Percentiles rank a stretch among this genome's conserved stretches.
Evolutionary conservation across 2,329 filamentous ascomycete species (phyloP).

Genomic region (Tolypocladium album): DNA sequence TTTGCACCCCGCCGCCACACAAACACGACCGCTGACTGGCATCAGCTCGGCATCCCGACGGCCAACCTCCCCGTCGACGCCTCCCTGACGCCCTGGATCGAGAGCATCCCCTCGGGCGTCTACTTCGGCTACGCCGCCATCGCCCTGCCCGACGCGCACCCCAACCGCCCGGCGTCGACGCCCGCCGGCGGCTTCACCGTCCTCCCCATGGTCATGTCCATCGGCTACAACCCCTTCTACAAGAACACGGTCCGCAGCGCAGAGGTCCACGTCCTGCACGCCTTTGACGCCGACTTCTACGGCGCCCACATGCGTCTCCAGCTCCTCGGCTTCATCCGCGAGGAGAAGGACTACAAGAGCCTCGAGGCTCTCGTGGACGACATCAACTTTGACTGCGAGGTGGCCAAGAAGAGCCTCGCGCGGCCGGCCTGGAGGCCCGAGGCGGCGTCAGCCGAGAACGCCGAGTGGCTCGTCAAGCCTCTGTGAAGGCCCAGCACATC

Average conservation of each 20-base stretch:
- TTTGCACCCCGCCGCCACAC: neutral
- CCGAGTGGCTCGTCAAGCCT: constrained; percentile 26
- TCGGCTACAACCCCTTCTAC: constrained; percentile 97
- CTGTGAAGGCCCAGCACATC: constrained; percentile 3
- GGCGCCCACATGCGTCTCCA: constrained; percentile 66
- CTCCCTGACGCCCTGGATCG: constrained; percentile 48
- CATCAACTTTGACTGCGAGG: constrained; percentile 80
- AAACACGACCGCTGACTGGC: neutral
- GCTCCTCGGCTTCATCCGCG: constrained; percentile 78
- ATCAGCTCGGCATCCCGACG: constrained; percentile 84
- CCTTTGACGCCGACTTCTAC: constrained; percentile 77
- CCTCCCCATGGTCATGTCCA: constrained; percentile 84
- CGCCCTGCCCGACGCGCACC: constrained; percentile 39
- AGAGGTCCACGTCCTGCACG: constrained; percentile 80
- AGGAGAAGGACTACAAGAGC: constrained; percentile 79
- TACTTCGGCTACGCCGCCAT: constrained; percentile 91
- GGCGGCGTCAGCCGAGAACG: constrained; percentile 18
- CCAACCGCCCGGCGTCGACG: constrained; percentile 19
- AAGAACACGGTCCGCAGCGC: constrained; percentile 79
- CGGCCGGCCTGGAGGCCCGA: constrained; percentile 49
- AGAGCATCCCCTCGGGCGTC: constrained; percentile 61
- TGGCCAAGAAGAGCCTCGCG: constrained; percentile 62
- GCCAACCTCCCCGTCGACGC: constrained; percentile 78
- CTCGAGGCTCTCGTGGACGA: constrained; percentile 78
- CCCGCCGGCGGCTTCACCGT: constrained; percentile 25